Percentiles rank a stretch among this genome's conserved stretches.
These are phyloP conservation scores for Wickerhamiella sergipiensis DNA, from an alignment of 805 yeast genomes.

Conservation along the genomic window DNA sequence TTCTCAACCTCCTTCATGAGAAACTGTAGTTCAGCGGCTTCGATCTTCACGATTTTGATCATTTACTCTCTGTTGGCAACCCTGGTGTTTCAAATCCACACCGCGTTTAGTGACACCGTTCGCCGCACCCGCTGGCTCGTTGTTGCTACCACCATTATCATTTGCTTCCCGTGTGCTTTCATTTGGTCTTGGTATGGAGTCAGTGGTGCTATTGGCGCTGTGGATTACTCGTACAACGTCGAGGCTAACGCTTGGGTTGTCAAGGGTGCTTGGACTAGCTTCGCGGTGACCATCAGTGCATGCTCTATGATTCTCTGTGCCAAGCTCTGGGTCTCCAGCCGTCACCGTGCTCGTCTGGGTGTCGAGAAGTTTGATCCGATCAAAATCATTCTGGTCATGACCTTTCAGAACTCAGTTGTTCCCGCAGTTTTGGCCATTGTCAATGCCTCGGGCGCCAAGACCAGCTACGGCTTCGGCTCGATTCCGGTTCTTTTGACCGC, in stretches of 20 bases:
- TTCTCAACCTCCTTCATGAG: conserved; percentile 29
- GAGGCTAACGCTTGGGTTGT: conserved; percentile 16
- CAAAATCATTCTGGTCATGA: conserved; percentile 69
- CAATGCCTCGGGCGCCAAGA: conserved; percentile 10
- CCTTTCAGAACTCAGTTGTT: conserved; percentile 64
- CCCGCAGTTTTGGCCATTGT: conserved; percentile 60
- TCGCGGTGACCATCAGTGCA: conserved; percentile 53
- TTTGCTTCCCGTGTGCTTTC: conserved; percentile 43
- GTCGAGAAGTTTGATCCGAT: conserved; percentile 69
- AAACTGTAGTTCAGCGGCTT: conserved; percentile 45
- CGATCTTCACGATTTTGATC: conserved; percentile 45
- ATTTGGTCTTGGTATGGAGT: conserved; percentile 44
- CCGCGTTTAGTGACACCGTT: conserved; percentile 37
- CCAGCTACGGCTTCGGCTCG: conserved; percentile 7
- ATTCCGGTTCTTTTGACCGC: conserved; percentile 12
- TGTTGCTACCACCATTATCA: conserved; percentile 28
- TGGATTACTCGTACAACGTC: background rate
- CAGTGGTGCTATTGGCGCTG: background rate
- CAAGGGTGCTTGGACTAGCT: conserved; percentile 33
- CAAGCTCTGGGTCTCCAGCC: conserved; percentile 58
- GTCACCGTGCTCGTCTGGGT: conserved; percentile 64
- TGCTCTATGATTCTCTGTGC: conserved; percentile 45
- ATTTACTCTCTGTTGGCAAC: conserved; percentile 50
- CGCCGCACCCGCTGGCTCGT: conserved; percentile 20
- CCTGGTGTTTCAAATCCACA: conserved; percentile 54